Conservation (phyloP, 2,329 filamentous ascomycete species). For the Colletotrichum sp. region DNA sequence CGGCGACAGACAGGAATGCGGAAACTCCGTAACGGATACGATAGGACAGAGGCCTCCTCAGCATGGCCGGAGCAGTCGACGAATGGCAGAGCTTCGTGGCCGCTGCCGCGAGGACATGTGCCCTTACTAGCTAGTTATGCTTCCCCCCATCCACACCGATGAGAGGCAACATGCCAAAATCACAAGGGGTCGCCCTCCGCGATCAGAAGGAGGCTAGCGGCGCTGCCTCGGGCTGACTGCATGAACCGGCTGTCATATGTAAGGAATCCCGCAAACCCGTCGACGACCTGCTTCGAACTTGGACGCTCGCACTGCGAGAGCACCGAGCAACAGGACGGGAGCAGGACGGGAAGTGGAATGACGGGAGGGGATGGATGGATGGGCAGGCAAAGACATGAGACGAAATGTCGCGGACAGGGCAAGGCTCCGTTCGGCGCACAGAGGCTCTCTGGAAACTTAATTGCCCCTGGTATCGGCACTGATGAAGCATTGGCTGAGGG, state of each 20-base stretch:
- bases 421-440: slow-evolving; percentile 4
- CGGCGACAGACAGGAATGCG: background rate
- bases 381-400: slow-evolving; percentile 1
- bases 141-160: background rate
- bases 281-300: background rate
- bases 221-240: slow-evolving; percentile 4
- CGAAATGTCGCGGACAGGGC: slow-evolving; percentile 12
- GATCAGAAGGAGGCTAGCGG: background rate
- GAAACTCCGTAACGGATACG: background rate
- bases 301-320: background rate
- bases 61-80: background rate
- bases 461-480: background rate
- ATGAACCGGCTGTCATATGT: background rate
- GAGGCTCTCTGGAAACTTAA: slow-evolving; percentile 8
- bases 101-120: background rate
- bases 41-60: slow-evolving; percentile 7
- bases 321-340: slow-evolving; percentile 1
- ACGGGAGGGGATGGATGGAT: background rate
- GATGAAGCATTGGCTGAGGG: background rate
- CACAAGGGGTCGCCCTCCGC: background rate
- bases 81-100: background rate
- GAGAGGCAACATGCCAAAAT: background rate
- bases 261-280: background rate
- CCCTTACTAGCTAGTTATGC: background rate
- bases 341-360: slow-evolving; percentile 3